These are phyloP conservation scores for Pilatotrama ljubarskyi DNA, from an alignment of 768 basidiomycete genomes.

Conservation along the genomic window DNA sequence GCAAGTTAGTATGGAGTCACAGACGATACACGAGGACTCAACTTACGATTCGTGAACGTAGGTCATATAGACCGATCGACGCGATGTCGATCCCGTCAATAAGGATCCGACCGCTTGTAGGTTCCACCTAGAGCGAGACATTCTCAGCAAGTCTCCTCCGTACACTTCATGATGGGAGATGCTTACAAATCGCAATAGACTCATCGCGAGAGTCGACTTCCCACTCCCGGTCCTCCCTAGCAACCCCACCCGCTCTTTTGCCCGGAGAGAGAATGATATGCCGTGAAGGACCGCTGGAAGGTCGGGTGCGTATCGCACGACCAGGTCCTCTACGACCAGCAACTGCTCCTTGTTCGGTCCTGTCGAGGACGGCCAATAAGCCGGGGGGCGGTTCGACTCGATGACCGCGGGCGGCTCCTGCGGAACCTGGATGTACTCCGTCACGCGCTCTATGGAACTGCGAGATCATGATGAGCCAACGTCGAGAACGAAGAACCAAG, in stretches of 20 bases:
- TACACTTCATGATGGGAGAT: neutral
- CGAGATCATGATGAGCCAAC: neutral
- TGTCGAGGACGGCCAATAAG: slow-evolving; percentile 88
- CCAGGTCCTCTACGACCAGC: slow-evolving; percentile 71
- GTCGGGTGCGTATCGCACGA: slow-evolving; percentile 81
- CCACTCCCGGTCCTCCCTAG: slow-evolving; percentile 83
- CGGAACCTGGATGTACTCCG: slow-evolving; percentile 88
- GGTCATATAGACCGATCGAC: slow-evolving; percentile 79
- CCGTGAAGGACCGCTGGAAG: slow-evolving; percentile 77
- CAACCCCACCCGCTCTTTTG: slow-evolving; percentile 75
- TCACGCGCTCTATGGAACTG: slow-evolving; percentile 87
- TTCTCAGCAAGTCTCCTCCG: neutral
- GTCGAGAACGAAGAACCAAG: neutral
- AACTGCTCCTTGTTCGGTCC: slow-evolving; percentile 50
- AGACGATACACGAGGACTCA: neutral
- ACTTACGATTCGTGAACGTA: slow-evolving; percentile 72
- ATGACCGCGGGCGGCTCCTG: slow-evolving; percentile 82
- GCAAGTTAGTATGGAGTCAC: neutral
- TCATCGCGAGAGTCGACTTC: slow-evolving; percentile 85
- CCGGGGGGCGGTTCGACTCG: slow-evolving; percentile 75
- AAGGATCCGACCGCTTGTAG: slow-evolving; percentile 68
- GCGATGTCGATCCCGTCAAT: slow-evolving; percentile 90
- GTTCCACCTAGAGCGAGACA: slow-evolving; percentile 56
- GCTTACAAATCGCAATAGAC: slow-evolving; percentile 76
- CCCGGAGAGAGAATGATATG: slow-evolving; percentile 70